These are phyloP conservation scores for Paramarasmius palmivorus DNA, from an alignment of 1,284 basidiomycete genomes.

Conservation along the genomic window DNA sequence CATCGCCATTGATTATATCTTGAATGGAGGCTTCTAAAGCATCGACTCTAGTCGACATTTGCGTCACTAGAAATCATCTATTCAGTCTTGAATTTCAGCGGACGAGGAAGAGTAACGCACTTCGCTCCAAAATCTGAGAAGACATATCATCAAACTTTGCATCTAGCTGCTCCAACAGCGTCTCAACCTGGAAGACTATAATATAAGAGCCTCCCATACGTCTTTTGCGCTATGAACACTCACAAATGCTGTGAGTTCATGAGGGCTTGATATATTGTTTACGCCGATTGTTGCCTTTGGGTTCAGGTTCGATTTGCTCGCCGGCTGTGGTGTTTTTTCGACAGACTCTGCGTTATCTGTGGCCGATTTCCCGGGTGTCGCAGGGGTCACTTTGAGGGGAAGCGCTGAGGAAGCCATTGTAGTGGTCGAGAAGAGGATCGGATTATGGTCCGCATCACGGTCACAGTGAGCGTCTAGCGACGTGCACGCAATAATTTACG, in stretches of 20 bases:
- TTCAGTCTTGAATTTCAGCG: constrained; percentile 12
- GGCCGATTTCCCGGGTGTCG: constrained; percentile 50
- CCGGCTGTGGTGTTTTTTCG: constrained; percentile 47
- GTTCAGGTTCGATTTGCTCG: constrained; percentile 31
- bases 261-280: constrained; percentile 74
- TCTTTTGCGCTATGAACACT: constrained; percentile 28
- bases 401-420: constrained; percentile 39
- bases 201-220: too few relatives aligned
- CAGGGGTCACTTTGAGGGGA: constrained; percentile 55
- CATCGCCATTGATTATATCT: constrained; percentile 78
- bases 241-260: constrained; percentile 83
- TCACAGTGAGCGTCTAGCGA: background rate
- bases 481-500: background rate
- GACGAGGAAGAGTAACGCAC: constrained; percentile 42
- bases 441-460: too few relatives aligned
- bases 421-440: background rate
- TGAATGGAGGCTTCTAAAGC: constrained; percentile 79
- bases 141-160: constrained; percentile 85
- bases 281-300: constrained; percentile 39
- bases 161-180: constrained; percentile 74
- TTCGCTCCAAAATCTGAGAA: constrained; percentile 75
- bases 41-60: constrained; percentile 85
- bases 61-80: constrained; percentile 54
- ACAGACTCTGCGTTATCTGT: constrained; percentile 33
- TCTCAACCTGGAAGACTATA: constrained; percentile 86